Evolutionary conservation across 148 eudicot species (phyloP).

Genomic region (Suaeda aralocaspica): DNA sequence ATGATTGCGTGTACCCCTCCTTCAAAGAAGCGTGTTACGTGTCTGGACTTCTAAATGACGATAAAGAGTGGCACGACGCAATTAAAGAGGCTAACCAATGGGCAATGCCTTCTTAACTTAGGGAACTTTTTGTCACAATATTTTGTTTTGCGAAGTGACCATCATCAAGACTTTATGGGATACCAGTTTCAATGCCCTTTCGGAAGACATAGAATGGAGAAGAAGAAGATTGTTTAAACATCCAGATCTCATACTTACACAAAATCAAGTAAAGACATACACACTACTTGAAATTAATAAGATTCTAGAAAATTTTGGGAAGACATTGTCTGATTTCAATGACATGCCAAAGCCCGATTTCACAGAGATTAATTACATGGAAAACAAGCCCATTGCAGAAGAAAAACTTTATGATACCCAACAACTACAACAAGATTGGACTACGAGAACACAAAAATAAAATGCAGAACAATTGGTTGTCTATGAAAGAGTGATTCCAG

Average conservation of each 20-base stretch:
- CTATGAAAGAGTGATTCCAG: too few relatives aligned
- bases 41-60: neutral
- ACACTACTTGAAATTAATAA: slow-evolving; percentile 10
- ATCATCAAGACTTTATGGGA: slow-evolving; percentile 1
- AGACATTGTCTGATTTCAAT: neutral
- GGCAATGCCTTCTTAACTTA: slow-evolving; percentile 11
- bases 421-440: neutral
- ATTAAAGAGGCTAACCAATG: slow-evolving; percentile 15
- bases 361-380: neutral
- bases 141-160: neutral
- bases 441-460: neutral
- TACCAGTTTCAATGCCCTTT: neutral
- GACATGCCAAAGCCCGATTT: neutral
- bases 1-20: neutral
- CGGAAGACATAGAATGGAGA: slow-evolving; percentile 10
- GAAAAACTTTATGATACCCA: neutral
- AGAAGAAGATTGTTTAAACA: neutral
- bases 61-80: slow-evolving; percentile 17
- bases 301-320: neutral
- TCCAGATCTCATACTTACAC: neutral
- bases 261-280: neutral
- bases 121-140: slow-evolving; percentile 16
- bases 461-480: neutral
- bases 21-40: slow-evolving; percentile 17
- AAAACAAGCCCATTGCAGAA: slow-evolving; percentile 4